phyloP scores from a whole-genome alignment of 78 protist genomes.

The Carpediemonas membranifera region DNA sequence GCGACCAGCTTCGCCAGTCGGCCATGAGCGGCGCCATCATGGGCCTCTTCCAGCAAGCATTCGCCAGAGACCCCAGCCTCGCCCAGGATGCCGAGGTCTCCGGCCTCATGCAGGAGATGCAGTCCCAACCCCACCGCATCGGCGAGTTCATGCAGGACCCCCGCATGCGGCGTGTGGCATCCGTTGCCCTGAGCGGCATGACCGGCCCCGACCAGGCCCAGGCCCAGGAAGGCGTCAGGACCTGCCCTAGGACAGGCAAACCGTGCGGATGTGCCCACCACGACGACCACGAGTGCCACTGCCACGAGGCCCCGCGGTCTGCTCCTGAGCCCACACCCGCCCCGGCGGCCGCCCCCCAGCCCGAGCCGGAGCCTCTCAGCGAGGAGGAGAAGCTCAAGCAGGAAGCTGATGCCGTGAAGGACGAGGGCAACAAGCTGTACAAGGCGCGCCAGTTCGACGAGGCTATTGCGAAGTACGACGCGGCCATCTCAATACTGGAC shows the following conservation, averaged over 20 bases:
- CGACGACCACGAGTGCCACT: neutral
- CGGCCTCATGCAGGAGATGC: conserved; percentile 5
- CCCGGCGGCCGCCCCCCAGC: neutral
- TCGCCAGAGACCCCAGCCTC: neutral
- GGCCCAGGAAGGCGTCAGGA: neutral
- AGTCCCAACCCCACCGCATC: neutral
- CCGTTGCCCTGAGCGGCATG: neutral
- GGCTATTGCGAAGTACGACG: neutral
- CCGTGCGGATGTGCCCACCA: neutral
- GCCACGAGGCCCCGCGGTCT: neutral
- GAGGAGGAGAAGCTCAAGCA: neutral
- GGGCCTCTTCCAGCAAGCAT: neutral
- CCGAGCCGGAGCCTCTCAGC: neutral
- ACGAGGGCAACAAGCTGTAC: neutral
- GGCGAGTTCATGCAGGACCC: neutral
- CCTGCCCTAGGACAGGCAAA: neutral
- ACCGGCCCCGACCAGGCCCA: neutral
- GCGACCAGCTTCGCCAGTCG: neutral
- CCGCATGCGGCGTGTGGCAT: neutral
- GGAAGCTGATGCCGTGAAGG: neutral
- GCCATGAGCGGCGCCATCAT: neutral
- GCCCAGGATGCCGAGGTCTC: neutral
- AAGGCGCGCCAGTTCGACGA: conserved; percentile 3
- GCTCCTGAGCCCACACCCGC: neutral
- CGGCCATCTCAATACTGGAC: conserved; percentile 5